Evolutionary conservation across 768 basidiomycete species (phyloP).

Genomic region (Mycena indigotica): DNA sequence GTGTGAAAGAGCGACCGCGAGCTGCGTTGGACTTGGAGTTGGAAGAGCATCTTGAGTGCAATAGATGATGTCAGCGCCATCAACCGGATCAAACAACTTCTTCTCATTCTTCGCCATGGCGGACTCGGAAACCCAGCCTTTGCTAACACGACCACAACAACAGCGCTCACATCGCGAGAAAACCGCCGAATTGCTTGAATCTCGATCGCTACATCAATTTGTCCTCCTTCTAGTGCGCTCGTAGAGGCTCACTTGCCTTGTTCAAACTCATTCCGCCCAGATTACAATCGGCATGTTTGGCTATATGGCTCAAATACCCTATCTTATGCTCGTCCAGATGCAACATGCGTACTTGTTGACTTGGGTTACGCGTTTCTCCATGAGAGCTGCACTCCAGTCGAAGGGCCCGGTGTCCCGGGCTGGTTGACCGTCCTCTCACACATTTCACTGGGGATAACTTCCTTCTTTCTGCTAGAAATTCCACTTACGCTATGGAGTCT

Average conservation of each 20-base stretch:
- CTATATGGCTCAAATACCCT: background rate
- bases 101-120: constrained; percentile 28
- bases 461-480: constrained; percentile 77
- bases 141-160: constrained; percentile 35
- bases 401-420: constrained; percentile 44
- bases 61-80: too few relatives aligned
- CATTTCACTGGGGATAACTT: constrained; percentile 68
- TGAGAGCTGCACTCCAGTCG: constrained; percentile 47
- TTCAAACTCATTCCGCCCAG: constrained; percentile 9
- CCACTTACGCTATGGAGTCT: constrained; percentile 69
- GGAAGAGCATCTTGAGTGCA: constrained; percentile 3
- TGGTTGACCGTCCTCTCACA: constrained; percentile 68
- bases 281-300: constrained; percentile 25
- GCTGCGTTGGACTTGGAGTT: background rate
- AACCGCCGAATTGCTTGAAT: constrained; percentile 55
- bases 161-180: constrained; percentile 31
- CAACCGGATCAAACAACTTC: background rate
- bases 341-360: constrained; percentile 70
- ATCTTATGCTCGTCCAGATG: constrained; percentile 52
- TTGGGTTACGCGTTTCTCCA: constrained; percentile 68
- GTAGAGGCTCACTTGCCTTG: constrained; percentile 40
- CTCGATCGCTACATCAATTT: constrained; percentile 51
- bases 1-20: constrained; percentile 3
- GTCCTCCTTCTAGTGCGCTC: constrained; percentile 48
- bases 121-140: constrained; percentile 44